Evolutionary conservation across 768 basidiomycete genomes (phyloP), one percentile per base, ranked within the genome.

Genomic region (Gelatoporia subvermispora): DNA sequence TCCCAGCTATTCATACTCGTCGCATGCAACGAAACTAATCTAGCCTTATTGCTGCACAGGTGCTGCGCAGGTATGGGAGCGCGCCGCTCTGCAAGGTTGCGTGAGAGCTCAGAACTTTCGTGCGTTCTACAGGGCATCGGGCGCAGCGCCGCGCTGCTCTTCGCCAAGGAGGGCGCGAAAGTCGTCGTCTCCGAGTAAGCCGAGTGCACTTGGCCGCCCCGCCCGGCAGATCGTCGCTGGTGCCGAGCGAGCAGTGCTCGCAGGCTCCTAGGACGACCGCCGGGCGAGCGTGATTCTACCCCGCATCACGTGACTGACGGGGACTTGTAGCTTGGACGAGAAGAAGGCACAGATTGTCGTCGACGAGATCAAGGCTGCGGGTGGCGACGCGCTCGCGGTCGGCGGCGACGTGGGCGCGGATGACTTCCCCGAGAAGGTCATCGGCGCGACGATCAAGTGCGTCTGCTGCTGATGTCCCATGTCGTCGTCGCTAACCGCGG

Each of bases 121-220:
- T 21, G 48, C 25, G 25, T 24, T 3, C 15, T 21, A 13, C 56
- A 92, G 82, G 90, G 89, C 53, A 93, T 93, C 49, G 90, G 90
- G 3, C 76, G 76, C 40, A 80, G 83, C 24, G 73, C 78, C 35
- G 90, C 90, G 1, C 68, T 91, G 25, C 72, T 88, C 36, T 92
- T 90, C 57, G 85, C 88, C 4, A 82, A 81, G 53, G 90, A 93
- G 62, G 90, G 90, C 16, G 89, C 90, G 15, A 92, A 86, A 62
- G 82, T 93, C 43, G 88, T 93, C 55, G 83, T 85, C 43, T 82
- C 83, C 75, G 90, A 93, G 84, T 90, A 46, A 63, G 72, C 54
- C n/a, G 8, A 3, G 17, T 22, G 16, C 39, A n/a, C n/a, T n/a
- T n/a, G n/a, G n/a, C n/a, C n/a, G n/a, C n/a, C n/a, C n/a, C n/a